These are phyloP conservation scores for Paragyromitra xinjiangensis DNA, from an alignment of 495 filamentous ascomycete species.

Conservation along the genomic window DNA sequence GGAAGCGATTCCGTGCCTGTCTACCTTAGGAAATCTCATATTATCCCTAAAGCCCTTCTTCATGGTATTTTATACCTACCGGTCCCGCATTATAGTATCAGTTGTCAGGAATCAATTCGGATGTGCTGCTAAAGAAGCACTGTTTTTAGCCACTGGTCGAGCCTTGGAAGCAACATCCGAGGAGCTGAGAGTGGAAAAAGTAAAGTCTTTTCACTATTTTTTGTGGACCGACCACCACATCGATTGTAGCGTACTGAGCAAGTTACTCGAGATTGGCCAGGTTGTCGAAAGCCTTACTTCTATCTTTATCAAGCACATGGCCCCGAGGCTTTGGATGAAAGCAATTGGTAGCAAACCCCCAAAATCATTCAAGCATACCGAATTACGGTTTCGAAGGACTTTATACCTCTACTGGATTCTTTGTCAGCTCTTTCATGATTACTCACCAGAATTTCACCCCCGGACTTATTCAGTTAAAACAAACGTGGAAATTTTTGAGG, in stretches of 20 bases:
- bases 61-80: not conserved
- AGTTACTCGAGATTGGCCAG: not conserved
- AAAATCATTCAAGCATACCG: not conserved
- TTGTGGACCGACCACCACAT: not conserved
- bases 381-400: not conserved
- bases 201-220: not conserved
- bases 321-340: not conserved
- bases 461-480: not conserved
- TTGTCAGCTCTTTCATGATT: not conserved
- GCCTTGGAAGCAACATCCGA: not conserved
- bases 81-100: not conserved
- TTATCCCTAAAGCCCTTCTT: not conserved
- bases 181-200: not conserved
- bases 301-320: not conserved
- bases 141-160: not conserved
- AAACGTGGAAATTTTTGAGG: not conserved
- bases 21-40: not conserved
- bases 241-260: not conserved
- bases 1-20: not conserved
- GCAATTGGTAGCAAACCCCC: not conserved
- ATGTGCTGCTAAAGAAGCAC: not conserved
- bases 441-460: not conserved
- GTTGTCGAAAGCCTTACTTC: not conserved
- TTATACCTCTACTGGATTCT: not conserved
- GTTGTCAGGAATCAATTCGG: constrained; percentile 6